A percentile compares a stretch with the other conserved stretches of the same genome.
Conservation (phyloP, 2,329 filamentous ascomycete species). For the Penicillium fuscoglaucum region DNA sequence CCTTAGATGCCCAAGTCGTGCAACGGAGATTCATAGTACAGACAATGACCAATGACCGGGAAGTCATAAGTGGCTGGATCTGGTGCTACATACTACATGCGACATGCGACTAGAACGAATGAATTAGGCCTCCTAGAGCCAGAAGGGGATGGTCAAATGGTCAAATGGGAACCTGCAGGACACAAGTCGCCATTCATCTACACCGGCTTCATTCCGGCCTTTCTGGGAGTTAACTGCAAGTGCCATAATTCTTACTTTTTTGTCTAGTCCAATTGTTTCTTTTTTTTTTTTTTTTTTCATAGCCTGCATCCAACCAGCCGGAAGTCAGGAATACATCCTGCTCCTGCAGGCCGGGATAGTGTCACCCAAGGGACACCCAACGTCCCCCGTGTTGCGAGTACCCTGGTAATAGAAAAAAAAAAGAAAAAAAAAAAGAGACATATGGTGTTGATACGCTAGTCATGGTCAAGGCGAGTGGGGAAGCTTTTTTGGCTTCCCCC, state of each 20-base stretch:
- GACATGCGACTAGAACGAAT: conserved; percentile 5
- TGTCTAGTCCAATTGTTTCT: conserved; percentile 13
- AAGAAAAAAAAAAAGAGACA: not conserved
- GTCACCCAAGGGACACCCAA: conserved; percentile 19
- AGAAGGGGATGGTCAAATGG: conserved; percentile 4
- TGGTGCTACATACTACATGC: conserved; percentile 14
- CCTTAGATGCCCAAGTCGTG: conserved; percentile 26
- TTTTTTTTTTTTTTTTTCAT: conserved; percentile 17
- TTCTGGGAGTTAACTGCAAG: conserved; percentile 18
- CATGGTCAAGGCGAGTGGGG: not conserved
- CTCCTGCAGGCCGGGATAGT: conserved; percentile 21
- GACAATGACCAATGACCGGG: conserved; percentile 31
- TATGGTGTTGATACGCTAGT: not conserved
- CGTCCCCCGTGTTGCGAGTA: conserved; percentile 12
- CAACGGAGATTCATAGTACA: conserved; percentile 33
- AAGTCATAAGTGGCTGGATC: conserved; percentile 28
- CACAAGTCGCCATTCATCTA: not conserved
- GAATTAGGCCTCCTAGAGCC: not conserved
- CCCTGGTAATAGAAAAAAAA: conserved; percentile 7
- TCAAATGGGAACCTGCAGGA: conserved; percentile 30
- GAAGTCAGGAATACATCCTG: conserved; percentile 14
- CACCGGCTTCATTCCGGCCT: conserved; percentile 7
- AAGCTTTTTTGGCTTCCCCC: no score
- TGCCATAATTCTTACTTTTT: conserved; percentile 3
- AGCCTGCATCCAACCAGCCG: conserved; percentile 20